These are phyloP conservation scores for Eutypa lata DNA, from an alignment of 2,329 filamentous ascomycete genomes.

Conservation along the genomic window DNA sequence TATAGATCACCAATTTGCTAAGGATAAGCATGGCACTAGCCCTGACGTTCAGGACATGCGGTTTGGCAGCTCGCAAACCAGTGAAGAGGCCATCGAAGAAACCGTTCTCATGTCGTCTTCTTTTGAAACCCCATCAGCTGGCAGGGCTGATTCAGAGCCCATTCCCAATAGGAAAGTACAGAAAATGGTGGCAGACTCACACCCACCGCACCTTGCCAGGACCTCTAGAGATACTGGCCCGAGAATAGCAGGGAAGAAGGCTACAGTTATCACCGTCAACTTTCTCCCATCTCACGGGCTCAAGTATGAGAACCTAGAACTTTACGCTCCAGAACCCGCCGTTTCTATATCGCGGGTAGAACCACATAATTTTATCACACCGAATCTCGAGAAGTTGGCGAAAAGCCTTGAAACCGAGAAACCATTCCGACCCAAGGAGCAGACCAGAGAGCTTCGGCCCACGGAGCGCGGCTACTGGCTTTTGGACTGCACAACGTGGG, in stretches of 20 bases:
- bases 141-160: constrained; percentile 32
- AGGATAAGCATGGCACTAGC: not conserved
- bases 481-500: constrained; percentile 58
- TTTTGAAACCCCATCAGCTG: constrained; percentile 7
- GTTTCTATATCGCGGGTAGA: constrained; percentile 42
- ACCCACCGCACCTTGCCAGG: constrained; percentile 23
- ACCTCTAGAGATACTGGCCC: constrained; percentile 33
- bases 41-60: not conserved
- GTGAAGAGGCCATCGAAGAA: constrained; percentile 23
- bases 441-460: constrained; percentile 45
- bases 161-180: constrained; percentile 24
- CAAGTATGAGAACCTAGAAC: constrained; percentile 39
- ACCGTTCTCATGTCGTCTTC: constrained; percentile 17
- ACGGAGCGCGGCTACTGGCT: constrained; percentile 80
- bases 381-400: constrained; percentile 50
- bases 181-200: constrained; percentile 8
- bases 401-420: constrained; percentile 47
- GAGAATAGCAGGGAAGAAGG: constrained; percentile 13
- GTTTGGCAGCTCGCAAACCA: constrained; percentile 3
- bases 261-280: constrained; percentile 12
- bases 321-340: constrained; percentile 53
- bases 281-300: constrained; percentile 23
- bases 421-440: constrained; percentile 50
- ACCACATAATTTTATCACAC: constrained; percentile 53
- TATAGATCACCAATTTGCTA: not conserved